Base-by-base conservation (phyloP, 2,329 filamentous ascomycete species). In the Colletotrichum eremochloae region DNA sequence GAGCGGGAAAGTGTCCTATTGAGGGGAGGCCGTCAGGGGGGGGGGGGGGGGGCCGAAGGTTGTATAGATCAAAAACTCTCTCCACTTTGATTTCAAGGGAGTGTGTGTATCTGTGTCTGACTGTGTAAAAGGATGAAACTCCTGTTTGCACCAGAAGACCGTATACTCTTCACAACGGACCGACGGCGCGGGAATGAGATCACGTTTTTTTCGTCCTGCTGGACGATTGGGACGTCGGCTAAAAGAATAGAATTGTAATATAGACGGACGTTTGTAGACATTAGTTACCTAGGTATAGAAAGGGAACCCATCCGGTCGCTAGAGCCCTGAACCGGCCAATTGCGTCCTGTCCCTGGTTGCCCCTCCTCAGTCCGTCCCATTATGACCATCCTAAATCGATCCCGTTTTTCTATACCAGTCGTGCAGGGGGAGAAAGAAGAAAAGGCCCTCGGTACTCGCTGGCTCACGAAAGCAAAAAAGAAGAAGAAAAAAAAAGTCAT, bases 81-180 rank as follows among this genome's bases (percentile, higher is more conserved):
- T 69, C 67, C 66, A 67, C 69, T 72, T 72, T 64, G 62, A n/a
- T 55, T 55, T 33, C 20, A n/a, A 11, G 29, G 38, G 11, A 31
- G 56, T 9, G 38, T 31, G 33, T 29, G 36, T 48, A 6, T 42
- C 9, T 29, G 9, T 57, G 36, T 48, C 8, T 2, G 60, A 33
- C 29, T 48, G 8, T 31, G 55, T 11, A 40, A 42, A 24, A 12
- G 14, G 44, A 24, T 14, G 29, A 20, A 8, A 5, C 42, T 44
- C 24, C 14, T 15, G 24, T 3, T 15, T 8, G 15, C 38, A 58
- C 38, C 1, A 1, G 15, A 29, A 29, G 18, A 24, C 31, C 31
- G 46, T 20, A 36, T 20, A 29, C 44, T 15, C 58, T 20, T 15
- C 33, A 36, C 31, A 11, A 24, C 29, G 58, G 56, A n/a, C 15